Percentiles rank a stretch among this genome's conserved stretches.
phyloP scores from a whole-genome alignment of 176 grass and related monocot genomes.

The Ananas comosus region DNA sequence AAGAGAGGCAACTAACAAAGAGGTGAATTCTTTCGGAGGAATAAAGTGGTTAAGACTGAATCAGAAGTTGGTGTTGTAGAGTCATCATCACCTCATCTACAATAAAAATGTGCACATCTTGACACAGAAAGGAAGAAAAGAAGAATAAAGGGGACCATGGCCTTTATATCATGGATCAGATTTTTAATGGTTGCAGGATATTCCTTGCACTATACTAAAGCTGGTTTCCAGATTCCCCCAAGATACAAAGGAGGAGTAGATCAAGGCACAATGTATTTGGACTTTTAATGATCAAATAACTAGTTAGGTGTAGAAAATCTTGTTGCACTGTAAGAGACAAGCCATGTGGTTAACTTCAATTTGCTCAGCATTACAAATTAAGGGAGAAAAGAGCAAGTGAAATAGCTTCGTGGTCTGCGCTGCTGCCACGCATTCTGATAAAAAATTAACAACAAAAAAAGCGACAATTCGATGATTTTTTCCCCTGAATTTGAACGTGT shows the following conservation, averaged over 20 bases:
- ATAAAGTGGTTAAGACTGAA: slow-evolving; percentile 7
- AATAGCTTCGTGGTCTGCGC: not conserved
- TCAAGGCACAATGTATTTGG: not conserved
- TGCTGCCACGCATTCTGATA: not conserved
- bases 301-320: not conserved
- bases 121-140: not conserved
- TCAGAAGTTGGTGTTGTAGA: slow-evolving; percentile 8
- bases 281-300: not conserved
- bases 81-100: slow-evolving; percentile 11
- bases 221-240: not conserved
- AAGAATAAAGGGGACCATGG: not conserved
- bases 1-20: not conserved
- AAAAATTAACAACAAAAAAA: not conserved
- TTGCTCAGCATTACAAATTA: no score
- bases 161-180: not conserved
- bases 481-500: not conserved
- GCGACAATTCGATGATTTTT: not conserved
- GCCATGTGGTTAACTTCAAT: not conserved
- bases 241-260: not conserved
- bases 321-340: not conserved
- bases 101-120: not conserved
- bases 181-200: not conserved
- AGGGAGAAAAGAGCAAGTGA: not conserved
- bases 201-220: not conserved
- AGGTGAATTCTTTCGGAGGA: not conserved